Conservation (phyloP, 2,329 filamentous ascomycete genomes). For the Lachnellula cervina region DNA sequence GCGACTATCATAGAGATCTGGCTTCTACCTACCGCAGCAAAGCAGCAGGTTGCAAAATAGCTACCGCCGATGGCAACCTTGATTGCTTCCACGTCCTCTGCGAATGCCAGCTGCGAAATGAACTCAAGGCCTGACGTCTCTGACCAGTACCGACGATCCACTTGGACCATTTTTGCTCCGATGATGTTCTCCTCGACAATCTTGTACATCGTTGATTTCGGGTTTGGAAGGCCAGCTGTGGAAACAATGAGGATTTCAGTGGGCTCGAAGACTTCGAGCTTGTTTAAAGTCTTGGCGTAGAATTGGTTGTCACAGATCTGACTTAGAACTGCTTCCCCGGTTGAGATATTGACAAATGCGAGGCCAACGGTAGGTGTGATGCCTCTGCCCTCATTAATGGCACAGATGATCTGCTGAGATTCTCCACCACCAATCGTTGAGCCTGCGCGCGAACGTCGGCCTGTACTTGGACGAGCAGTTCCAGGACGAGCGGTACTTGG, state of each 20-base stretch:
- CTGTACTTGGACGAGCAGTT: slow-evolving; percentile 29
- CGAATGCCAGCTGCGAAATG: slow-evolving; percentile 73
- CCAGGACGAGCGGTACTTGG: slow-evolving; percentile 24
- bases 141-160: slow-evolving; percentile 80
- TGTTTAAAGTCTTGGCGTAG: slow-evolving; percentile 83
- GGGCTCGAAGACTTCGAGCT: slow-evolving; percentile 75
- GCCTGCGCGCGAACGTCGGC: slow-evolving; percentile 26
- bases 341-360: slow-evolving; percentile 81
- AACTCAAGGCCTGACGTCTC: slow-evolving; percentile 73
- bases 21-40: slow-evolving; percentile 66
- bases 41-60: slow-evolving; percentile 78
- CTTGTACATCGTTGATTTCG: slow-evolving; percentile 67
- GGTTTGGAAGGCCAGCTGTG: slow-evolving; percentile 59
- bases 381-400: slow-evolving; percentile 81
- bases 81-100: slow-evolving; percentile 73
- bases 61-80: slow-evolving; percentile 77
- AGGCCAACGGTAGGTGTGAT: slow-evolving; percentile 79
- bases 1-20: neutral
- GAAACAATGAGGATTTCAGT: slow-evolving; percentile 74
- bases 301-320: slow-evolving; percentile 93
- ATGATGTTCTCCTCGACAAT: slow-evolving; percentile 69
- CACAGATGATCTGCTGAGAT: slow-evolving; percentile 75
- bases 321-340: slow-evolving; percentile 77
- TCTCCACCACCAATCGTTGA: slow-evolving; percentile 40
- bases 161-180: slow-evolving; percentile 54